Evolutionary conservation across 179 eudicot genomes (phyloP), one percentile per base, ranked within the genome.

Genomic region (Beta macrorhiza): DNA sequence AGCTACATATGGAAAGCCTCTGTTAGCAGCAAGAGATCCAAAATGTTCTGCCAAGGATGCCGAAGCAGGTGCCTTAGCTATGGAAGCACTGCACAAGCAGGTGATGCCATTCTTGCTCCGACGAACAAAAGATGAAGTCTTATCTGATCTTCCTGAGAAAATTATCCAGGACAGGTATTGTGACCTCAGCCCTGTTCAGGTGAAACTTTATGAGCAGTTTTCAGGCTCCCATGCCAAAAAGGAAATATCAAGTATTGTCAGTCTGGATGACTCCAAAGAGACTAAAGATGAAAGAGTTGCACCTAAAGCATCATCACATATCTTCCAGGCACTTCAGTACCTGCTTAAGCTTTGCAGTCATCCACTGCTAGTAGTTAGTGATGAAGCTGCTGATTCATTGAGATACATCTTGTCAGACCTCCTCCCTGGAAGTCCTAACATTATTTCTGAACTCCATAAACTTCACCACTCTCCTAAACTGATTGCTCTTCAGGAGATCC

Each of bases 51-150:
- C 97, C 81, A 97, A 90, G 87, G 99, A 95, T 91, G 97, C 99
- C 79, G 99, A 97, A 87, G 98, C 92, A 47, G 99, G 99, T 59
- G 92, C 86, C 51, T 88, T 97, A 76, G 99, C 98, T 74, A 97
- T 97, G 99, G 99, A 97, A 88, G 99, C 99, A 78, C 85, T 97
- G 90, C 99, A 97, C 88, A 97, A 97, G 89, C 99, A 97, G 91
- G 99, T 95, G 75, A 97, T 97, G 99, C 99, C 99, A 53, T 97
- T 97, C 85, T 94, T 97, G 76, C 95, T 97, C 57, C 88, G 99
- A 68, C 90, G 99, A 78, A 97, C 99, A 65, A 97, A 97, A 90
- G 97, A 91, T 68, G 97, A 97, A 87, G 99, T 97, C 69, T 85
- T 97, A 83, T 93, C 99, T 84, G 99, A 97, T 92, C 90, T 97